Evolutionary conservation across 2,329 filamentous ascomycete genomes (phyloP).

Genomic region (Colletotrichum melonis): DNA sequence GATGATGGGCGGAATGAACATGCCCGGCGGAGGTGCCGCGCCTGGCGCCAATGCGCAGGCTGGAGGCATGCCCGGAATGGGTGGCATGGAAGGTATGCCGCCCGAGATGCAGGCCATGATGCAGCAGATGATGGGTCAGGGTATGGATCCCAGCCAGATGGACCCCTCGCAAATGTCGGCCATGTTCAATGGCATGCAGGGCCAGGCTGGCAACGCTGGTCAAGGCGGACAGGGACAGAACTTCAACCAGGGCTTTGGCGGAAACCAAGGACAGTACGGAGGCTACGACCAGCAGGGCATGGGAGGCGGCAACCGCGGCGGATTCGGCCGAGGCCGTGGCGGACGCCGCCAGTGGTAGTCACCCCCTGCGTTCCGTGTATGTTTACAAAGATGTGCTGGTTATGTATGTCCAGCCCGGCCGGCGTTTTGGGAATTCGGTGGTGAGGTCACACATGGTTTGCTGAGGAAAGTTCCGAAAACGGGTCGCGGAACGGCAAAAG

Average conservation of each 20-base stretch:
- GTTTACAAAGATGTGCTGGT: conserved; percentile 21
- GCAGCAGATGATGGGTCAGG: conserved; percentile 76
- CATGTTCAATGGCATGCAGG: conserved; percentile 71
- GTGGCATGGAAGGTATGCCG: conserved; percentile 72
- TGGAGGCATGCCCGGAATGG: conserved; percentile 59
- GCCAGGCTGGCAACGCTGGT: conserved; percentile 52
- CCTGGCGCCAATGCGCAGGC: conserved; percentile 44
- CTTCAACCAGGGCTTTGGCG: conserved; percentile 64
- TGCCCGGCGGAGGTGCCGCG: conserved; percentile 48
- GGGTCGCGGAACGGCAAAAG: conserved; percentile 25
- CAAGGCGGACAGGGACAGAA: conserved; percentile 64
- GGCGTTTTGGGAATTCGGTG: conserved; percentile 30
- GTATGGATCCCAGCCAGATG: conserved; percentile 75
- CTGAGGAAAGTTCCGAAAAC: conserved; percentile 22
- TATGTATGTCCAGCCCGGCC: conserved; percentile 10
- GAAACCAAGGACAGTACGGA: conserved; percentile 63
- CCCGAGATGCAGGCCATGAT: conserved; percentile 77
- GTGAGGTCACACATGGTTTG: conserved; percentile 26
- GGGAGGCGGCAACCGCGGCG: conserved; percentile 51
- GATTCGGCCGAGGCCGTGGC: conserved; percentile 45
- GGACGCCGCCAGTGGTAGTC: conserved; percentile 40
- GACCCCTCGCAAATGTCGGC: conserved; percentile 67
- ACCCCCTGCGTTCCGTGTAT: not conserved
- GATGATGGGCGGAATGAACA: conserved; percentile 71
- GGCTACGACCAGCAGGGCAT: conserved; percentile 60